phyloP scores from a whole-genome alignment of 805 yeast species.

The Schwanniomyces sp. region DNA sequence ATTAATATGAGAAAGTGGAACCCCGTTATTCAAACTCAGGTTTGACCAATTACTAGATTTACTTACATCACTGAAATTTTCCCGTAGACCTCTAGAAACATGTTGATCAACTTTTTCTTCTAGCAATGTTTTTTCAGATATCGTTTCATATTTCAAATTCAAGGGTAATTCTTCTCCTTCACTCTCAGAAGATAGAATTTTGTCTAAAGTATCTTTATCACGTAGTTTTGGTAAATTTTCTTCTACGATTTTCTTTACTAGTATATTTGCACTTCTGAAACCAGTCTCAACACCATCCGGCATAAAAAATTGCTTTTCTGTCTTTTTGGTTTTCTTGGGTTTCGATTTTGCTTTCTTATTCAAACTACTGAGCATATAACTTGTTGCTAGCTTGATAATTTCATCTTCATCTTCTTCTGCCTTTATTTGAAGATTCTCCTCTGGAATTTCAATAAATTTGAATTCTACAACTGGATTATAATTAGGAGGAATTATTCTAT shows the following conservation, averaged over 20 bases:
- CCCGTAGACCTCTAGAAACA: neutral
- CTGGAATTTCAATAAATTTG: constrained; percentile 62
- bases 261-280: constrained; percentile 50
- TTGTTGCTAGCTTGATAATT: constrained; percentile 66
- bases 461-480: constrained; percentile 58
- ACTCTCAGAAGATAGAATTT: constrained; percentile 15
- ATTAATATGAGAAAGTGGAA: neutral
- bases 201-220: constrained; percentile 6
- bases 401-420: constrained; percentile 64
- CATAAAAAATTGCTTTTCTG: constrained; percentile 58
- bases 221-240: neutral
- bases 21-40: neutral
- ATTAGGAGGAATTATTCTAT: constrained; percentile 66
- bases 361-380: constrained; percentile 42
- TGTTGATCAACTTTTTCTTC: neutral
- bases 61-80: too few species aligned
- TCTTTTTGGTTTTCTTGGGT: constrained; percentile 12
- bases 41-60: neutral
- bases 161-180: constrained; percentile 8
- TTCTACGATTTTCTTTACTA: constrained; percentile 30
- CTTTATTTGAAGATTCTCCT: constrained; percentile 58
- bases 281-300: constrained; percentile 73
- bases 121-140: neutral
- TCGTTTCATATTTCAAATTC: neutral
- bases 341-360: constrained; percentile 11